Evolutionary conservation across 768 basidiomycete species (phyloP).

Genomic region (Lanmaoa pseudosensibilis): DNA sequence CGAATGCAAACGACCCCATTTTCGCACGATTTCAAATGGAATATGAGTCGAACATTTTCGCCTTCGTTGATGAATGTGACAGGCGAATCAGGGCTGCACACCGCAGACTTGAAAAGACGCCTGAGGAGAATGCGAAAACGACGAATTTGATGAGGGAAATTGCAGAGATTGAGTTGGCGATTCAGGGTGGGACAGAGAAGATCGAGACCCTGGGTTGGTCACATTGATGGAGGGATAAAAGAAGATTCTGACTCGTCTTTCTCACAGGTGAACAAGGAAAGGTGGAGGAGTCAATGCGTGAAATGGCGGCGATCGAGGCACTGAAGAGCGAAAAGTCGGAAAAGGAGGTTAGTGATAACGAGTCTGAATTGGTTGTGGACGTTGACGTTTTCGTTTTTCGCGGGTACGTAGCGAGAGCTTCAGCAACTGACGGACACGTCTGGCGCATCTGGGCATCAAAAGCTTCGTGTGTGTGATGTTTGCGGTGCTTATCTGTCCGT

Average conservation of each 20-base stretch:
- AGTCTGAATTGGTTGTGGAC: background rate
- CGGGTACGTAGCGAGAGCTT: conserved; percentile 69
- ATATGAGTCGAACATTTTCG: conserved; percentile 93
- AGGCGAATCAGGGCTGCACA: conserved; percentile 92
- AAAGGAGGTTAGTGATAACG: conserved; percentile 68
- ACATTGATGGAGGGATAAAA: conserved; percentile 8
- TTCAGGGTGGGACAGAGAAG: conserved; percentile 98
- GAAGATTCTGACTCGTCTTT: conserved; percentile 2
- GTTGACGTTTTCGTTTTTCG: conserved; percentile 12
- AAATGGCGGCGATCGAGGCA: conserved; percentile 96
- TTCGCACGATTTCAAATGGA: conserved; percentile 90
- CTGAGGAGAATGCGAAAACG: conserved; percentile 99
- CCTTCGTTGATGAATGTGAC: conserved; percentile 98
- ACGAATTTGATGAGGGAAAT: conserved; percentile 99
- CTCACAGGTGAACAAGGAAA: conserved; percentile 91
- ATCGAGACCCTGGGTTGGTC: conserved; percentile 85
- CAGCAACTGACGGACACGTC: conserved; percentile 97
- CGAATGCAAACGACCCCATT: conserved; percentile 74
- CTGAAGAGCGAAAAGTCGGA: conserved; percentile 94
- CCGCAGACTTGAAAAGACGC: conserved; percentile 95
- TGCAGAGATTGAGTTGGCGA: conserved; percentile 97
- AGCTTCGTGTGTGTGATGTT: conserved; percentile 98
- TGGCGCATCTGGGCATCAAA: conserved; percentile 99
- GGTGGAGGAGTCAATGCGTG: conserved; percentile 98
- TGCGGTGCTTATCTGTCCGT: conserved; percentile 99